phyloP scores from a whole-genome alignment of 257 asterid species.

The Solanum medicagineum region DNA sequence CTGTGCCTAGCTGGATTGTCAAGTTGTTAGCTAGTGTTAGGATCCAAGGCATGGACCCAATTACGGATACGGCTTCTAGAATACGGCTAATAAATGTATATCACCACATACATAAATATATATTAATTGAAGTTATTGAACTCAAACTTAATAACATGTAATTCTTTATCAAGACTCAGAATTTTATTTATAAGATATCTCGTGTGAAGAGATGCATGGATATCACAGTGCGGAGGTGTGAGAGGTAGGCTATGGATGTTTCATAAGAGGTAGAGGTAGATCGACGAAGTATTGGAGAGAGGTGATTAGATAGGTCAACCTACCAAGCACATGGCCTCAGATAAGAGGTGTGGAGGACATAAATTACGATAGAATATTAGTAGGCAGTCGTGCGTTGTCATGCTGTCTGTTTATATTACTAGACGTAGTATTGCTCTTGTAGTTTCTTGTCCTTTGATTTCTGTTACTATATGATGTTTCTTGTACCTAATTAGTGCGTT shows the following conservation, averaged over 20 bases:
- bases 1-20: not conserved
- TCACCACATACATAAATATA: not conserved
- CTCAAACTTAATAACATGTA: not conserved
- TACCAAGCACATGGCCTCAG: not conserved
- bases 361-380: not conserved
- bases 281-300: not conserved
- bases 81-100: not conserved
- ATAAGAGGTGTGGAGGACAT: not conserved
- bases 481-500: no score
- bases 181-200: not conserved
- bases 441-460: no score
- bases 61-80: not conserved
- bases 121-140: not conserved
- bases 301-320: not conserved
- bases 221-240: not conserved
- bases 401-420: not conserved
- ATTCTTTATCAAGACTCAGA: not conserved
- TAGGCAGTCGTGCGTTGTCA: not conserved
- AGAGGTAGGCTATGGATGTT: not conserved
- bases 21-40: not conserved
- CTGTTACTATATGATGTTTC: no score
- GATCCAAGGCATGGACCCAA: not conserved
- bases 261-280: not conserved
- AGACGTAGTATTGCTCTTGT: no score
- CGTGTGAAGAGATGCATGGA: not conserved